Conservation (phyloP, 257 asterid genomes). For the Echites panduratus region DNA sequence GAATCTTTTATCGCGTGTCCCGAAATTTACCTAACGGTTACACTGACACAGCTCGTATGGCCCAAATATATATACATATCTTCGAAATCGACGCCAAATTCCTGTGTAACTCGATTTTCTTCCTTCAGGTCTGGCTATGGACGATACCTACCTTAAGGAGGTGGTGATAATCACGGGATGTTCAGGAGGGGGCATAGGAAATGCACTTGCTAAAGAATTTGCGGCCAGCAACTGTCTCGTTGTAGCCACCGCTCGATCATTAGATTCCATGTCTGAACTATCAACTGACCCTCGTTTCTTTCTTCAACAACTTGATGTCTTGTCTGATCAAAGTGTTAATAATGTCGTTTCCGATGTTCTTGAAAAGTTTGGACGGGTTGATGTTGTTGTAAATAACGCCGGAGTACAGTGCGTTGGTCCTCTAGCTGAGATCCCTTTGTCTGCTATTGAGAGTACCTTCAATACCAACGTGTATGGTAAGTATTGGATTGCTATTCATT, state of each 20-base stretch:
- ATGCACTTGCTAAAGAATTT: conserved; percentile 75
- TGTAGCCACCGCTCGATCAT: conserved; percentile 82
- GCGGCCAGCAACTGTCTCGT: conserved; percentile 70
- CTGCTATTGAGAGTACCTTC: conserved; percentile 55
- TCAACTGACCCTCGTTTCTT: conserved; percentile 56
- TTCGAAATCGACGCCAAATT: not conserved
- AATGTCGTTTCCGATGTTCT: conserved; percentile 52
- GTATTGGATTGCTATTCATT: not conserved
- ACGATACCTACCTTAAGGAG: conserved; percentile 28
- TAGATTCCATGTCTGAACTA: conserved; percentile 57
- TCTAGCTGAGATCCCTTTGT: conserved; percentile 74
- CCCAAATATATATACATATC: not conserved
- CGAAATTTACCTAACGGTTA: too few species aligned
- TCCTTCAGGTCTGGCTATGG: conserved; percentile 9
- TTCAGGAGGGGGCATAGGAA: conserved; percentile 85
- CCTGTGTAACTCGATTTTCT: not conserved
- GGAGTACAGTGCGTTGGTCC: conserved; percentile 92
- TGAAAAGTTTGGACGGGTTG: conserved; percentile 66
- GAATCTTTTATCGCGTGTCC: too few species aligned
- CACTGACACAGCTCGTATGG: not conserved
- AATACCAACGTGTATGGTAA: conserved; percentile 82
- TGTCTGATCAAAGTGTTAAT: conserved; percentile 61
- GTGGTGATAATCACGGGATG: conserved; percentile 85
- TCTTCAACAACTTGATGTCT: conserved; percentile 67
- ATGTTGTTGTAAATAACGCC: conserved; percentile 83